phyloP scores from a whole-genome alignment of 257 asterid genomes.

The Phtheirospermum japonicum region DNA sequence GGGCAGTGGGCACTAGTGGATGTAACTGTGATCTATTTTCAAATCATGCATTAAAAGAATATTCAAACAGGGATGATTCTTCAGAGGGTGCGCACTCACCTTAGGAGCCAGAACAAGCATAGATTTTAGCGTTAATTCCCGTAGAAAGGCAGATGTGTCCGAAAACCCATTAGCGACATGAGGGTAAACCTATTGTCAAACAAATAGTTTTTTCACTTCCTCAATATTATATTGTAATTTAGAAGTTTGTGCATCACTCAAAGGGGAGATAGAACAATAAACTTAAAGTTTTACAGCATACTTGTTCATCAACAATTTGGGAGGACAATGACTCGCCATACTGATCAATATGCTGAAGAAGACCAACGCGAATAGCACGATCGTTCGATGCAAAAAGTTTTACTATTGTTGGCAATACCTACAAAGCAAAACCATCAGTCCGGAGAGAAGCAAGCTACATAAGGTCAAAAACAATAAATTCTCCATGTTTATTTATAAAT shows the following conservation, averaged over 20 bases:
- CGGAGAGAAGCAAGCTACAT: too few species aligned
- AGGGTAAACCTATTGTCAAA: slow-evolving; percentile 68
- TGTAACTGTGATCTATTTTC: slow-evolving; percentile 17
- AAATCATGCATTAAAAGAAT: slow-evolving; percentile 11
- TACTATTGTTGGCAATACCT: slow-evolving; percentile 84
- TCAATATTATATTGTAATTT: slow-evolving; percentile 18
- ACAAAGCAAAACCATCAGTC: slow-evolving; percentile 25
- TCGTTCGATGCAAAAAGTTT: slow-evolving; percentile 91
- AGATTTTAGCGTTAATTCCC: slow-evolving; percentile 93
- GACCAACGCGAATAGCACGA: slow-evolving; percentile 83
- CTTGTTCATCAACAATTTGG: slow-evolving; percentile 92
- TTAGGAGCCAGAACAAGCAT: slow-evolving; percentile 98
- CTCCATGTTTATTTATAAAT: slow-evolving; percentile 7
- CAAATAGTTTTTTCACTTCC: slow-evolving; percentile 23
- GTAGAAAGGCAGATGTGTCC: slow-evolving; percentile 89
- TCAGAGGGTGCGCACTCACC: slow-evolving; percentile 42
- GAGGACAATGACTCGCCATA: slow-evolving; percentile 85
- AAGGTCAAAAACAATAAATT: slow-evolving; percentile 24
- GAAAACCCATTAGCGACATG: slow-evolving; percentile 95
- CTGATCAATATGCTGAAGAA: slow-evolving; percentile 93
- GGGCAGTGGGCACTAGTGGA: slow-evolving; percentile 5
- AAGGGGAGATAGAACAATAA: slow-evolving; percentile 19
- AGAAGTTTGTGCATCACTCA: slow-evolving; percentile 24
- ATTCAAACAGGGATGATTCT: slow-evolving; percentile 18
- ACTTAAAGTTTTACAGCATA: slow-evolving; percentile 29